Percentiles rank a stretch among this genome's conserved stretches.
Evolutionary conservation across 768 basidiomycete genomes (phyloP).

Genomic region (Crucibulum laeve): DNA sequence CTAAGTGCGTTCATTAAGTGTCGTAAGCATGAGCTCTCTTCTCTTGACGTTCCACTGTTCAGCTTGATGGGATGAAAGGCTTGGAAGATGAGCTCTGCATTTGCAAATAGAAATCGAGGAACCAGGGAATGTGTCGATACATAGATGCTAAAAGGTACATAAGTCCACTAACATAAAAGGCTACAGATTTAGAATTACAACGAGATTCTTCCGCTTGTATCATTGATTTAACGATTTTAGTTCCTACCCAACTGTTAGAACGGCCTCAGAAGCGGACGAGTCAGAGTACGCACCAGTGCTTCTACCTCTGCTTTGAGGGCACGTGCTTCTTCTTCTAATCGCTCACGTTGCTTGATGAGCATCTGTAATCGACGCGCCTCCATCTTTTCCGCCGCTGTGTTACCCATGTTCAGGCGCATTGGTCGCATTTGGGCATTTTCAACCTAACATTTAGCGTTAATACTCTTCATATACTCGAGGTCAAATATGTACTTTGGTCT

Average conservation of each 20-base stretch:
- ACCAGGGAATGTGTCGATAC: neutral
- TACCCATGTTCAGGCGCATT: slow-evolving; percentile 30
- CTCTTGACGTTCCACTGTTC: no score
- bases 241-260: neutral
- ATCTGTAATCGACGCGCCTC: slow-evolving; percentile 64
- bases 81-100: no score
- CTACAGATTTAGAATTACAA: neutral
- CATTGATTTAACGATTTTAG: slow-evolving; percentile 1
- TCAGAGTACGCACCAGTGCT: slow-evolving; percentile 34
- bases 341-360: slow-evolving; percentile 61
- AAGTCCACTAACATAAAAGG: neutral
- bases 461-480: neutral
- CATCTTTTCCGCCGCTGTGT: slow-evolving; percentile 55
- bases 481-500: slow-evolving; percentile 51
- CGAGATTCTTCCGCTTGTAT: neutral
- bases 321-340: slow-evolving; percentile 59
- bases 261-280: neutral
- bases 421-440: slow-evolving; percentile 49
- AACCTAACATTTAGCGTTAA: slow-evolving; percentile 33
- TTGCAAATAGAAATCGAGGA: no score
- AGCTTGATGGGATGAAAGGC: no score
- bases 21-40: no score
- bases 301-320: slow-evolving; percentile 60
- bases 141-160: slow-evolving; percentile 1
- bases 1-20: no score